phyloP scores from a whole-genome alignment of 2,329 filamentous ascomycete species.

The Sarocladium brachiariae region DNA sequence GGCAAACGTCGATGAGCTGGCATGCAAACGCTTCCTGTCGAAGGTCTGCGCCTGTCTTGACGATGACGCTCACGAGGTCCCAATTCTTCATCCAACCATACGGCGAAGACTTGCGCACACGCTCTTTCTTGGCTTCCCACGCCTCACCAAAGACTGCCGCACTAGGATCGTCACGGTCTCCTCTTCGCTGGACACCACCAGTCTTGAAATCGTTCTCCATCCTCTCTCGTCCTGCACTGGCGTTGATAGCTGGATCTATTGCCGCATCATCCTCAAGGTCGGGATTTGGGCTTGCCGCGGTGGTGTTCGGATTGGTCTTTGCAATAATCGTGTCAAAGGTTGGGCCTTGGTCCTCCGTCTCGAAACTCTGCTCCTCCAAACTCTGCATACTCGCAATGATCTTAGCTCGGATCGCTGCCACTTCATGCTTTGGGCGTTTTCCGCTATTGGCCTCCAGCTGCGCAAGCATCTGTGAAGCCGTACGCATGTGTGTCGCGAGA shows the following conservation, averaged over 20 bases:
- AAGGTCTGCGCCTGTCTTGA: conserved; percentile 78
- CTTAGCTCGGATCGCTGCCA: conserved; percentile 75
- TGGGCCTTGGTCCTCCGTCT: conserved; percentile 64
- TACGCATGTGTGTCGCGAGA: conserved; percentile 79
- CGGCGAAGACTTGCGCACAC: conserved; percentile 74
- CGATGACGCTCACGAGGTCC: conserved; percentile 80
- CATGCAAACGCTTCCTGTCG: conserved; percentile 83
- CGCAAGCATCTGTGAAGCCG: conserved; percentile 79
- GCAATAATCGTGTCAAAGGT: conserved; percentile 81
- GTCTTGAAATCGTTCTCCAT: conserved; percentile 91
- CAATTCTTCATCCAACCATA: conserved; percentile 89
- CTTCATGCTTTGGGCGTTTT: conserved; percentile 72
- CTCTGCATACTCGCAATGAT: conserved; percentile 90
- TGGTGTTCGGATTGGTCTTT: conserved; percentile 51
- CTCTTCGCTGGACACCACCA: conserved; percentile 71
- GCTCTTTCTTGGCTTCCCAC: conserved; percentile 77
- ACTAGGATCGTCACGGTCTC: conserved; percentile 78
- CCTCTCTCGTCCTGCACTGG: conserved; percentile 67
- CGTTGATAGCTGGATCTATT: conserved; percentile 46
- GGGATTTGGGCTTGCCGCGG: conserved; percentile 29
- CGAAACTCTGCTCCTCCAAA: conserved; percentile 78
- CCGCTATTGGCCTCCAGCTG: conserved; percentile 75
- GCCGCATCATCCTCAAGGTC: conserved; percentile 51
- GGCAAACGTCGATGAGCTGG: conserved; percentile 74
- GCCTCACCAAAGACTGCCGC: conserved; percentile 83